Percentiles rank a stretch among this genome's conserved stretches.
Conservation (phyloP, 2,329 filamentous ascomycete species). For the Gaeumannomyces sp. region DNA sequence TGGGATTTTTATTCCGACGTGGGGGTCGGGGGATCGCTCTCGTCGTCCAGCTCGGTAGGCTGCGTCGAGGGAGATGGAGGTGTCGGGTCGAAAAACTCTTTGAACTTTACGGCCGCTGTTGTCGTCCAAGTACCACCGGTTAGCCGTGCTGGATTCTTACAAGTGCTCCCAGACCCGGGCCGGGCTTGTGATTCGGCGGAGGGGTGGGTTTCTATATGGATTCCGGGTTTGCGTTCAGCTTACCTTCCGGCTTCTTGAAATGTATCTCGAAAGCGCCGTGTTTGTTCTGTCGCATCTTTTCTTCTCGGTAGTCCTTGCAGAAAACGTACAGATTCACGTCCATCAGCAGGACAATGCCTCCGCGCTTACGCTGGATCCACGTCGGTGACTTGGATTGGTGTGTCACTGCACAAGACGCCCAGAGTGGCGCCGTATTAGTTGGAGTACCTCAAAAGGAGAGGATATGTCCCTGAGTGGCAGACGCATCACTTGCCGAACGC, state of each 20-base stretch:
- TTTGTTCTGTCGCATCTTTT: slow-evolving; percentile 43
- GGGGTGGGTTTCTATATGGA: no score
- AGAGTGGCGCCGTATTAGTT: neutral
- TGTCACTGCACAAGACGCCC: slow-evolving; percentile 36
- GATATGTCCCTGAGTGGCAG: neutral
- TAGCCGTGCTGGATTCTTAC: neutral
- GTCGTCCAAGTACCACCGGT: slow-evolving; percentile 23
- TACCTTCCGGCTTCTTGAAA: slow-evolving; percentile 26
- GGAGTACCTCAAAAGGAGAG: neutral
- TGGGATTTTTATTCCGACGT: neutral
- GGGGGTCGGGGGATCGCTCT: neutral
- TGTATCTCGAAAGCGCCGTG: slow-evolving; percentile 44
- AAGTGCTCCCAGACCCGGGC: neutral
- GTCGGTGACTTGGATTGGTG: slow-evolving; percentile 39
- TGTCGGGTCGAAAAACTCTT: slow-evolving; percentile 31
- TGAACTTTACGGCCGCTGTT: slow-evolving; percentile 34
- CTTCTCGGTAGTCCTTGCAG: slow-evolving; percentile 47
- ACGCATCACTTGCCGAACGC: slow-evolving; percentile 45
- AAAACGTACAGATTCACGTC: slow-evolving; percentile 55
- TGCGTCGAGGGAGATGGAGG: slow-evolving; percentile 10
- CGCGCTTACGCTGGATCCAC: slow-evolving; percentile 45
- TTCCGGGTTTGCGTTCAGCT: neutral
- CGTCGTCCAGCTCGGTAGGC: neutral
- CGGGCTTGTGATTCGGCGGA: neutral
- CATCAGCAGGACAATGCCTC: slow-evolving; percentile 42